Evolutionary conservation across 768 basidiomycete species (phyloP), one percentile per base, ranked within the genome.

Genomic region (Termitomyces sp.): DNA sequence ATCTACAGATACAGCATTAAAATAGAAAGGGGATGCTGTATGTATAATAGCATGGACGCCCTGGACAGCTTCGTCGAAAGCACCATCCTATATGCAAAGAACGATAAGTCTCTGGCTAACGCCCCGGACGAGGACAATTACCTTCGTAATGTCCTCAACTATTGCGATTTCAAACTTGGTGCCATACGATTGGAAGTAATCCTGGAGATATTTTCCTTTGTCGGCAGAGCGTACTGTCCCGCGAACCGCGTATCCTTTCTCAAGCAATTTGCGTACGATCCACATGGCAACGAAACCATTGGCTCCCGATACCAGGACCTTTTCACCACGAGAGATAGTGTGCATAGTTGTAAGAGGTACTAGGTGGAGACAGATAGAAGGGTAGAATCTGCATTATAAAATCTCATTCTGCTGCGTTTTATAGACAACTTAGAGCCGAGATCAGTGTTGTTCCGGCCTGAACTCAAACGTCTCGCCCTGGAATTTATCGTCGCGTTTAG

Each of bases 51-150:
- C 88, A 52, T 87, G 81, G 8, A 88, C 80, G 5, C 78, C 87
- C 65, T 83, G 80, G 60, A 89, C 84, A 3, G 83, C 86, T 47
- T 87, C 80, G 65, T 90, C 86, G 58, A 89, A 92, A 0, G 84
- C 85, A 15, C 80, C 80, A 1, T 75, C 74, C 81, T 83, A 34
- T 15, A 29, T 4, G 7, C 22, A 22, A 22, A 15, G 4, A 36
- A n/a, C n/a, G 13, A 47, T 51, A 8, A 54, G 36, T 6, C 16
- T 36, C 2, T 51, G 24, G 8, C n/a, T 22, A 8, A 28, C 34
- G 2, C 5, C 13, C 10, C 0, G 7, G 36, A 22, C 31, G 4
- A 1, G 36, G 5, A 46, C 16, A 28, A 37, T 29, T 1, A 64
- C 69, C 62, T 65, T 61, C 22, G 65, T 60, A 22, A 68, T 68